These are phyloP conservation scores for Vinca minor DNA, from an alignment of 257 asterid species.

Conservation along the genomic window DNA sequence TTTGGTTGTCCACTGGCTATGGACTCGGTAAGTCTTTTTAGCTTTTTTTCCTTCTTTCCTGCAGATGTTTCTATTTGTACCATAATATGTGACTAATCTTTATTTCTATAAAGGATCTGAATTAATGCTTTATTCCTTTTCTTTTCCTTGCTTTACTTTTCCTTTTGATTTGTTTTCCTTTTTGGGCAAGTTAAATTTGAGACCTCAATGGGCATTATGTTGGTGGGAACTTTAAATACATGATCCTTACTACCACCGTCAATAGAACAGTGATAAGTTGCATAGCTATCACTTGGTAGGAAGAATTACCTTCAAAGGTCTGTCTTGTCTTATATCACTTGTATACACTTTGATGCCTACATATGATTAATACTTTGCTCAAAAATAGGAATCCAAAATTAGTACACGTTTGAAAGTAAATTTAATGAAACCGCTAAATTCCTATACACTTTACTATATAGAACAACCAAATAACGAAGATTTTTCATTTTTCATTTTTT, in stretches of 20 bases:
- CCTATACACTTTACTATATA: neutral
- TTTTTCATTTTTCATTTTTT: neutral
- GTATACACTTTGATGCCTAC: neutral
- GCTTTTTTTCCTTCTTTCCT: conserved; percentile 6
- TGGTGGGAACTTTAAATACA: neutral
- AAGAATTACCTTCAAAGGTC: neutral
- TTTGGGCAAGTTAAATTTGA: neutral
- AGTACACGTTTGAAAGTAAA: neutral
- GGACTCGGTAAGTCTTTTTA: conserved; percentile 66
- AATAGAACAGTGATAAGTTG: no score
- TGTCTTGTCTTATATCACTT: neutral
- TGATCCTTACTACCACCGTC: neutral
- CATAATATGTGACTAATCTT: neutral
- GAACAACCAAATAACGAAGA: neutral
- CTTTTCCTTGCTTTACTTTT: neutral
- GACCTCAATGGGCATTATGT: no score
- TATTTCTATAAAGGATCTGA: neutral
- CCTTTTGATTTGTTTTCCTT: neutral
- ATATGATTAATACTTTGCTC: no score
- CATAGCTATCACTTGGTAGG: neutral
- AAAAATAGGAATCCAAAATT: neutral
- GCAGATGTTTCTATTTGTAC: conserved; percentile 1
- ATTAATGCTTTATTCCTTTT: neutral
- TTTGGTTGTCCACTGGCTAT: conserved; percentile 80
- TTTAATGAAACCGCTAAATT: neutral